phyloP scores from a whole-genome alignment of 371 early-diverging fungal genomes.

The Apophysomyces trapeziformis region DNA sequence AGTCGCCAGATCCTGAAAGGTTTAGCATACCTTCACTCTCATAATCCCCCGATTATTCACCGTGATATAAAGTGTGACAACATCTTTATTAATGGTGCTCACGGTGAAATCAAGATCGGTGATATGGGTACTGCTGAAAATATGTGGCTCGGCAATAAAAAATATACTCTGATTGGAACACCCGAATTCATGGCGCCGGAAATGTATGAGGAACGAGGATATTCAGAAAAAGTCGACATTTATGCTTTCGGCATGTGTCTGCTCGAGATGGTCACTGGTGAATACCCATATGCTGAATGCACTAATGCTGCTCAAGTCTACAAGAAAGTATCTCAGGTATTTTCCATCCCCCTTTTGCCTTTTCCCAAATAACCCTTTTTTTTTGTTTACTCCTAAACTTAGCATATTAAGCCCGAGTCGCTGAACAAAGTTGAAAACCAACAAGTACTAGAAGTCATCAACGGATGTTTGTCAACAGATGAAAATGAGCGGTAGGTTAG shows the following conservation, averaged over 20 bases:
- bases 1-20: constrained; percentile 86
- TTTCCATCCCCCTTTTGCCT: too few relatives aligned
- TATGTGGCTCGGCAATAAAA: constrained; percentile 70
- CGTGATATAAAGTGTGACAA: constrained; percentile 88
- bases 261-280: constrained; percentile 89
- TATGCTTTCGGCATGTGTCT: constrained; percentile 96
- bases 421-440: constrained; percentile 69
- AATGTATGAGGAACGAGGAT: constrained; percentile 89
- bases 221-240: constrained; percentile 89
- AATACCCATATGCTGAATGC: constrained; percentile 90
- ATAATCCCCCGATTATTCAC: constrained; percentile 90
- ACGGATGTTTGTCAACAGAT: constrained; percentile 70
- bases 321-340: constrained; percentile 75
- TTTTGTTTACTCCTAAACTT: constrained; percentile 17
- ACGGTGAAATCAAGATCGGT: constrained; percentile 92
- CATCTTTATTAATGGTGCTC: constrained; percentile 92
- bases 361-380: constrained; percentile 7
- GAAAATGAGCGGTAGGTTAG: constrained; percentile 65
- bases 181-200: constrained; percentile 98
- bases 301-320: constrained; percentile 88
- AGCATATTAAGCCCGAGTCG: constrained; percentile 85
- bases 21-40: constrained; percentile 82
- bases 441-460: constrained; percentile 79
- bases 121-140: constrained; percentile 89
- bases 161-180: constrained; percentile 89